A percentile compares a stretch with the other conserved stretches of the same genome.
Conservation (phyloP, 768 basidiomycete genomes). For the Lactarius sanguifluus region DNA sequence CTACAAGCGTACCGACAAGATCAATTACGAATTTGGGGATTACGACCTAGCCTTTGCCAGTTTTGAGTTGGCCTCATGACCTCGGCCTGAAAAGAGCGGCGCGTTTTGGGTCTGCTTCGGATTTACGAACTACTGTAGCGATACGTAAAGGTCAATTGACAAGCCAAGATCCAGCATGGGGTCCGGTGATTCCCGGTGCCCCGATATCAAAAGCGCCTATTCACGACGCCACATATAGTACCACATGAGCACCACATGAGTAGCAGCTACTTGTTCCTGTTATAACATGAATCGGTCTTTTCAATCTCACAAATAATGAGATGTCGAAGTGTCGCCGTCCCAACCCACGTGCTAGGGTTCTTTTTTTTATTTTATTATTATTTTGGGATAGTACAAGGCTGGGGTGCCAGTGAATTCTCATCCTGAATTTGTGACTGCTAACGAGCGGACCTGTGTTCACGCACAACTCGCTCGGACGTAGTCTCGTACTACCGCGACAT, state of each 20-base stretch:
- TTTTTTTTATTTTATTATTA: no score
- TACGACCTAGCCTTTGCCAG: conserved; percentile 90
- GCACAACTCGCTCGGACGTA: neutral
- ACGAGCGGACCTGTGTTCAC: neutral
- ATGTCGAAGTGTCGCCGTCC: neutral
- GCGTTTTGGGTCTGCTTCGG: conserved; percentile 3
- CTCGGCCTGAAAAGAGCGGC: conserved; percentile 12
- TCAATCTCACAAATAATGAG: neutral
- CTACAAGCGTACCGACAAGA: conserved; percentile 91
- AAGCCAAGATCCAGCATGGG: neutral
- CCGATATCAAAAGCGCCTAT: neutral
- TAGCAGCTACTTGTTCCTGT: neutral
- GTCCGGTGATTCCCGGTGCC: conserved; percentile 17
- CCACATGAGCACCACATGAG: neutral
- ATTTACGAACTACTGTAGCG: conserved; percentile 2
- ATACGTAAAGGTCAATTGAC: conserved; percentile 4
- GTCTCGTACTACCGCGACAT: neutral
- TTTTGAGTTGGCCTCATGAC: conserved; percentile 56
- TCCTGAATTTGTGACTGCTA: neutral
- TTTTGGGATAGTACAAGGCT: no score
- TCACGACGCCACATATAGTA: conserved; percentile 13
- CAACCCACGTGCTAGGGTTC: neutral
- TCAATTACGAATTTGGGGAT: conserved; percentile 95
- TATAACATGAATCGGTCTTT: neutral
- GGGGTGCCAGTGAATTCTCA: neutral